A percentile compares a stretch with the other conserved stretches of the same genome.
Conservation (phyloP, 805 yeast species). For the Saccharomycopsis fibuligera region DNA sequence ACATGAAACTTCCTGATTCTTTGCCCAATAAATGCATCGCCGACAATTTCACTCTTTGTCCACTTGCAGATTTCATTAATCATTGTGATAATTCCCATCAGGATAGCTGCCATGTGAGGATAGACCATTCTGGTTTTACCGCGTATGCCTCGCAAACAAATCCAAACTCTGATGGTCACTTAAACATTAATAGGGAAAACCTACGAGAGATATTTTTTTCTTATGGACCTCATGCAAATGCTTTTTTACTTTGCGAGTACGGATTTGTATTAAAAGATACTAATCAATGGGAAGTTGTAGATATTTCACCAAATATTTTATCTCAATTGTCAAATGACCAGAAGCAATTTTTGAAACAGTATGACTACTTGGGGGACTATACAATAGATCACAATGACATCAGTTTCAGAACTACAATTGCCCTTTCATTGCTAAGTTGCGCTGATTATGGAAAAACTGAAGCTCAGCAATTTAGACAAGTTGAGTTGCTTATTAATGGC, state of each 20-base stretch:
- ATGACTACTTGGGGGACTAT: slow-evolving; percentile 68
- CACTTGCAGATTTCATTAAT: slow-evolving; percentile 82
- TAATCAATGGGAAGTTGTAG: slow-evolving; percentile 68
- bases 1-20: slow-evolving; percentile 52
- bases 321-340: slow-evolving; percentile 34
- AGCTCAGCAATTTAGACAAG: not conserved
- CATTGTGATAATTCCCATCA: slow-evolving; percentile 41
- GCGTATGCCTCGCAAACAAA: slow-evolving; percentile 36
- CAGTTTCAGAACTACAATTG: slow-evolving; percentile 73
- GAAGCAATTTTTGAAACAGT: slow-evolving; percentile 38
- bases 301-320: slow-evolving; percentile 43
- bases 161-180: not conserved
- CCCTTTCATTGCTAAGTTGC: slow-evolving; percentile 45
- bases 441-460: not conserved
- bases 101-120: slow-evolving; percentile 47
- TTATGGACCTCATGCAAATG: slow-evolving; percentile 88
- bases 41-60: slow-evolving; percentile 85
- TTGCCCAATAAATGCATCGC: slow-evolving; percentile 37
- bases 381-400: slow-evolving; percentile 47
- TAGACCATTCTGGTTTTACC: slow-evolving; percentile 43
- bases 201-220: slow-evolving; percentile 67
- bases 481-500: slow-evolving; percentile 31
- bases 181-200: slow-evolving; percentile 24
- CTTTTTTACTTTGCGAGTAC: slow-evolving; percentile 75
- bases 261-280: slow-evolving; percentile 55